Base-by-base conservation (phyloP, 1,139 yeast species). In the Kluyveromyces marxianus region DNA sequence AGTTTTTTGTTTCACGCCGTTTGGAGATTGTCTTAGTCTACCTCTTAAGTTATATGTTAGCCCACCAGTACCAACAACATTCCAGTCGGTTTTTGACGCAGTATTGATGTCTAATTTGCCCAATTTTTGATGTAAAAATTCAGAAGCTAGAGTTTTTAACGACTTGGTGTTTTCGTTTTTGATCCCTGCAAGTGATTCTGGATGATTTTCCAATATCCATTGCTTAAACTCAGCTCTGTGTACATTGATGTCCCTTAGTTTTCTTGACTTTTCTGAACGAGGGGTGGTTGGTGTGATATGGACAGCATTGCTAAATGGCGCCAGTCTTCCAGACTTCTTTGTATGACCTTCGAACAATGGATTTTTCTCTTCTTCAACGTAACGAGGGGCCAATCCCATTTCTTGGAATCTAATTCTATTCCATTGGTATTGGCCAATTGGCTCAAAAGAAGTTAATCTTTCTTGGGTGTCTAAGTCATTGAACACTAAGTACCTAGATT, bases 31-130 rank as follows among this genome's bases (percentile, higher is more conserved):
- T 51, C 72, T 63, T 42, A 87, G 69, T 62, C 89, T 75, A 5
- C 96, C 96, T 53, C 75, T 76, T 54, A 83, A 75, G 42, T 74
- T 74, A 59, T 87, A 88, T 2, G 87, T 76, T 49, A 84, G 71
- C 10, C 94, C 94, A 39, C 83, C 94, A 7, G 83, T 78, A 36
- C 88, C 92, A 49, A 81, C 76, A 40, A 78, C 63, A 45, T 62
- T 65, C 36, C 56, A 46, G 27, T 49, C 41, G 30, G 44, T 44
- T 36, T 45, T 49, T 10, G 52, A 44, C 37, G 51, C 51, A 37
- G 50, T 52, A 37, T 55, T 36, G 50, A 48, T 44, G 48, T 48
- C 40, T 24, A 40, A 35, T 8, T 28, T 35, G 6, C 43, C 43
- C 50, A 59, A 51, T 21, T 50, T 44, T 26, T 53, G 50, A 34